Percentiles rank a stretch among this genome's conserved stretches.
Conservation (phyloP, 1,139 yeast genomes). For the Yamadazyma sp. region DNA sequence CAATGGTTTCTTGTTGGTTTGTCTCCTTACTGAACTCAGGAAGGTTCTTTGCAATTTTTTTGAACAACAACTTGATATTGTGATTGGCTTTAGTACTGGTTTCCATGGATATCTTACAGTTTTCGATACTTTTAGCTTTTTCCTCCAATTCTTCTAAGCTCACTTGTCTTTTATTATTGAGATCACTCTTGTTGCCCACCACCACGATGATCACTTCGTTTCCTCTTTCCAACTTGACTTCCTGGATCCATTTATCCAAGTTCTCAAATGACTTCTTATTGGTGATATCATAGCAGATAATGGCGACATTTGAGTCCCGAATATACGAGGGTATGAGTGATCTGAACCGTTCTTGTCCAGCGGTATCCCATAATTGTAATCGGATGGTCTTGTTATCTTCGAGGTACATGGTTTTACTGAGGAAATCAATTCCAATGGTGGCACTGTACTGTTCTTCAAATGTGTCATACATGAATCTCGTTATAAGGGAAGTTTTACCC, state of each 20-base stretch:
- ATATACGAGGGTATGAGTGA: slow-evolving; percentile 80
- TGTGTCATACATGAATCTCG: slow-evolving; percentile 97
- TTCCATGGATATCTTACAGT: slow-evolving; percentile 81
- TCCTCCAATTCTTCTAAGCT: slow-evolving; percentile 78
- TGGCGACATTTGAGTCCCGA: slow-evolving; percentile 96
- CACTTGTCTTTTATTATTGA: slow-evolving; percentile 75
- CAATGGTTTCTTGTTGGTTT: slow-evolving; percentile 41
- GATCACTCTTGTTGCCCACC: slow-evolving; percentile 60
- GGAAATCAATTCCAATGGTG: slow-evolving; percentile 93
- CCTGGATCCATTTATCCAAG: slow-evolving; percentile 52
- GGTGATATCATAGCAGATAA: slow-evolving; percentile 91
- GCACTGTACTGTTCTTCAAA: slow-evolving; percentile 95
- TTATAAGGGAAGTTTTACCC: slow-evolving; percentile 92
- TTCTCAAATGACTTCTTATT: slow-evolving; percentile 78
- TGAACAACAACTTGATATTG: slow-evolving; percentile 85
- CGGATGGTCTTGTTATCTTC: slow-evolving; percentile 57
- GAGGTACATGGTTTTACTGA: slow-evolving; percentile 71
- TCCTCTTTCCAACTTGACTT: slow-evolving; percentile 74
- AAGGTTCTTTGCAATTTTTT: slow-evolving; percentile 84
- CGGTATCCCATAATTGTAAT: slow-evolving; percentile 58
- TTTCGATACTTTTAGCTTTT: slow-evolving; percentile 44
- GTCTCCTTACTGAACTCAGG: slow-evolving; percentile 64
- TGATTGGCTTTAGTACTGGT: slow-evolving; percentile 95
- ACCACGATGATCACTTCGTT: slow-evolving; percentile 54
- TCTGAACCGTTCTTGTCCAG: slow-evolving; percentile 63